These are phyloP conservation scores for Lantana camara DNA, from an alignment of 257 asterid genomes.

Conservation along the genomic window DNA sequence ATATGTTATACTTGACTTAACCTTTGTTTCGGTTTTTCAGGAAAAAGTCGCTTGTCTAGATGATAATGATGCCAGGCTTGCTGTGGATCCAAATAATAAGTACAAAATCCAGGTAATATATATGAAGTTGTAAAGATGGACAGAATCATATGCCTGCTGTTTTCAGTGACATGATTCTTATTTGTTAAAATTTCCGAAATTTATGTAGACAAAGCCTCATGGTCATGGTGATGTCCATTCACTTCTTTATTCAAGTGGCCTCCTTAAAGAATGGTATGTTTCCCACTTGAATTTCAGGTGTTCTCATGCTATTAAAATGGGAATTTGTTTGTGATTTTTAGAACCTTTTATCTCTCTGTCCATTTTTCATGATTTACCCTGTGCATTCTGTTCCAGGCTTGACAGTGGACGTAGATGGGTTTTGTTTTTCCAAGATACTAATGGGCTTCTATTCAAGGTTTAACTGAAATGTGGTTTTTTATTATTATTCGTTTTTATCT, in stretches of 20 bases:
- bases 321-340: neutral
- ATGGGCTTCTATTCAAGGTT: constrained; percentile 98
- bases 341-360: constrained; percentile 7
- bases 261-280: constrained; percentile 83
- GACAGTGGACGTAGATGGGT: constrained; percentile 91
- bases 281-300: constrained; percentile 19
- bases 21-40: constrained; percentile 49
- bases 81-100: constrained; percentile 80
- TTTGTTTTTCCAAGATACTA: constrained; percentile 95
- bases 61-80: constrained; percentile 93
- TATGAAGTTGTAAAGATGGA: constrained; percentile 20
- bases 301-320: constrained; percentile 4
- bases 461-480: constrained; percentile 22
- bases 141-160: constrained; percentile 5
- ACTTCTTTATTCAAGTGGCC: constrained; percentile 89
- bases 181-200: constrained; percentile 9
- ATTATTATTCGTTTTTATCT: constrained; percentile 2
- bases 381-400: constrained; percentile 52
- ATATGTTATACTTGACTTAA: constrained; percentile 9
- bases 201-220: constrained; percentile 89
- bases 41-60: constrained; percentile 99
- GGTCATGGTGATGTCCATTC: constrained; percentile 99
- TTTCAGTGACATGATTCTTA: constrained; percentile 21
- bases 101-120: constrained; percentile 78
- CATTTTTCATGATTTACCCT: constrained; percentile 23